Conservation (phyloP, 2,329 filamentous ascomycete genomes). For the Hypocrella siamensis region DNA sequence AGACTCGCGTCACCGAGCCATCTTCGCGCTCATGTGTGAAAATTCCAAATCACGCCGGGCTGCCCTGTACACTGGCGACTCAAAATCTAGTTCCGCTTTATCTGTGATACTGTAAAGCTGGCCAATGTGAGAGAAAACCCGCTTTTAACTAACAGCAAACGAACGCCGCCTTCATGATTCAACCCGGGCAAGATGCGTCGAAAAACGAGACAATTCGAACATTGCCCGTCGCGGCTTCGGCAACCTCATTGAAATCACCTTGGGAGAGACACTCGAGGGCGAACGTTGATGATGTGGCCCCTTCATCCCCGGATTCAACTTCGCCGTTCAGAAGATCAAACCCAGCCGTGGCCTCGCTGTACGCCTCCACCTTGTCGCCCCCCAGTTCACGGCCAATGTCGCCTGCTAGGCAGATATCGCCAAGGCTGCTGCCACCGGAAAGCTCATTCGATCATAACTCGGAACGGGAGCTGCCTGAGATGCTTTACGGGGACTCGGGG, state of each 20-base stretch:
- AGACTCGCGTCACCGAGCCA: too few relatives aligned
- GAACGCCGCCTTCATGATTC: constrained; percentile 45
- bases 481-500: constrained; percentile 26
- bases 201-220: constrained; percentile 53
- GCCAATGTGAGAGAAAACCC: too few relatives aligned
- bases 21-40: too few relatives aligned
- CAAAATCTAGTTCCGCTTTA: too few relatives aligned
- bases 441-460: constrained; percentile 38
- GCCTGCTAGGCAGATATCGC: constrained; percentile 43
- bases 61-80: too few relatives aligned
- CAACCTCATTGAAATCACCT: constrained; percentile 31
- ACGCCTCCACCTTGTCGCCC: constrained; percentile 52
- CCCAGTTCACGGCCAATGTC: constrained; percentile 53
- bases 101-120: too few relatives aligned
- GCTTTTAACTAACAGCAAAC: too few relatives aligned
- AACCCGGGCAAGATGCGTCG: constrained; percentile 45
- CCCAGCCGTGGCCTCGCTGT: constrained; percentile 43
- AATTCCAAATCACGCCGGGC: too few relatives aligned
- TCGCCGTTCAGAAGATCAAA: constrained; percentile 39
- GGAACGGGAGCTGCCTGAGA: constrained; percentile 27
- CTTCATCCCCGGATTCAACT: constrained; percentile 36
- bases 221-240: constrained; percentile 49
- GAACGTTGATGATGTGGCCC: constrained; percentile 29
- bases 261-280: constrained; percentile 46
- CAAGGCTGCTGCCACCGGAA: constrained; percentile 38